phyloP scores from a whole-genome alignment of 495 filamentous ascomycete species.

The Alectoria sarmentosa region DNA sequence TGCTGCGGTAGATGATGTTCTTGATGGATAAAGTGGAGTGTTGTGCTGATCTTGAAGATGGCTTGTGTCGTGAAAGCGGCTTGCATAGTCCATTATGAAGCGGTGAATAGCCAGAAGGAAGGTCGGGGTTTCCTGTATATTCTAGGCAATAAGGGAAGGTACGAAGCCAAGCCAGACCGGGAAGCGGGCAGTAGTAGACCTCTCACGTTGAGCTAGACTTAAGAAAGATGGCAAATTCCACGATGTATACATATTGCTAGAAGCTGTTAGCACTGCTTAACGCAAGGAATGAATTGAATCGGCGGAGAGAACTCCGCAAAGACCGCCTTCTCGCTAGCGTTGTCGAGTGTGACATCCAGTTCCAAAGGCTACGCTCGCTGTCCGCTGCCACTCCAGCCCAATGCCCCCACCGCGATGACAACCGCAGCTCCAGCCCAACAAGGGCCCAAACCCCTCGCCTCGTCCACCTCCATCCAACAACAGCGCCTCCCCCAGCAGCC shows the following conservation, averaged over 20 bases:
- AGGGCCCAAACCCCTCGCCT: slow-evolving; percentile 15
- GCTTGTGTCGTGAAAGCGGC: not conserved
- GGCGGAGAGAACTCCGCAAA: not conserved
- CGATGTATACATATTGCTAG: not conserved
- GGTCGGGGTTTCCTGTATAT: not conserved
- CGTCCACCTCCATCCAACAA: slow-evolving; percentile 17
- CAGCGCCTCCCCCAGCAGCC: slow-evolving; percentile 17
- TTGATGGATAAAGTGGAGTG: slow-evolving; percentile 1
- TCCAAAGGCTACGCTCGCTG: not conserved
- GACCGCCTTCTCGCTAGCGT: not conserved
- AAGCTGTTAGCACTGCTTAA: not conserved
- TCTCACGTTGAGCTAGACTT: not conserved
- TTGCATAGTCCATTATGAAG: slow-evolving; percentile 12
- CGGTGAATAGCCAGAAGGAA: not conserved
- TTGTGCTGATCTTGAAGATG: slow-evolving; percentile 4
- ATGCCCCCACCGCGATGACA: slow-evolving; percentile 12
- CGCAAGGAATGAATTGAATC: not conserved
- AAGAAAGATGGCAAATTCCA: not conserved
- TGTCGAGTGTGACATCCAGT: not conserved
- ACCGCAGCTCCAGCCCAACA: slow-evolving; percentile 13
- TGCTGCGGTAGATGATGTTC: slow-evolving; percentile 11
- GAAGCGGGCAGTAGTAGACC: not conserved
- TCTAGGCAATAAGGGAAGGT: not conserved
- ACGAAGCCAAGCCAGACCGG: not conserved
- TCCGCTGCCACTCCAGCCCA: not conserved